A percentile compares a stretch with the other conserved stretches of the same genome.
phyloP scores from a whole-genome alignment of 1,139 yeast species.

The Pichia sp. region DNA sequence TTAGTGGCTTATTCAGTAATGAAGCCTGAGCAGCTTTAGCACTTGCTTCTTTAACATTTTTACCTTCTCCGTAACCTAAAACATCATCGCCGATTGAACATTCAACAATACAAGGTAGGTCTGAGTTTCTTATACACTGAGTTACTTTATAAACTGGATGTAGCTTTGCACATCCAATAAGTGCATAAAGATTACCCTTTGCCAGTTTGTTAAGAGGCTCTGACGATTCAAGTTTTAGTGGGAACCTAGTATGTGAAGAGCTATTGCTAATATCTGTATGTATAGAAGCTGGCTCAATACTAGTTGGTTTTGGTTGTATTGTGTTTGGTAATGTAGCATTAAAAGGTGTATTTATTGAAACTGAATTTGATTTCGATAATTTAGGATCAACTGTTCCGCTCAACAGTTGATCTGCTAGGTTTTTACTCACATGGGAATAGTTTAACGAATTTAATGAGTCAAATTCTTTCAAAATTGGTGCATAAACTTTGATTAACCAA shows the following conservation, averaged over 20 bases:
- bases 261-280: neutral
- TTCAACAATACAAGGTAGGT: conserved; percentile 46
- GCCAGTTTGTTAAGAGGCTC: conserved; percentile 49
- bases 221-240: conserved; percentile 6
- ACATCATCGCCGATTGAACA: conserved; percentile 51
- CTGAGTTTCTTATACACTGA: conserved; percentile 1
- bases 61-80: conserved; percentile 56
- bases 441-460: conserved; percentile 6
- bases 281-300: neutral
- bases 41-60: conserved; percentile 61
- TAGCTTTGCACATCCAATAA: conserved; percentile 67
- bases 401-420: conserved; percentile 1
- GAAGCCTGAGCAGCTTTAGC: conserved; percentile 67
- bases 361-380: neutral
- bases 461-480: conserved; percentile 13
- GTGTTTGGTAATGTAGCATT: neutral
- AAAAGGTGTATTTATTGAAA: neutral
- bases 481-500: conserved; percentile 51
- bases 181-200: conserved; percentile 71
- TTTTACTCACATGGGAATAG: conserved; percentile 11
- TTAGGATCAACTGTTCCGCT: neutral
- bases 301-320: neutral
- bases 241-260: conserved; percentile 2
- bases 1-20: conserved; percentile 46
- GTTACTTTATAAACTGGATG: conserved; percentile 49